Base-by-base conservation (phyloP, 2,329 filamentous ascomycete species). In the Epichloe sylvatica region DNA sequence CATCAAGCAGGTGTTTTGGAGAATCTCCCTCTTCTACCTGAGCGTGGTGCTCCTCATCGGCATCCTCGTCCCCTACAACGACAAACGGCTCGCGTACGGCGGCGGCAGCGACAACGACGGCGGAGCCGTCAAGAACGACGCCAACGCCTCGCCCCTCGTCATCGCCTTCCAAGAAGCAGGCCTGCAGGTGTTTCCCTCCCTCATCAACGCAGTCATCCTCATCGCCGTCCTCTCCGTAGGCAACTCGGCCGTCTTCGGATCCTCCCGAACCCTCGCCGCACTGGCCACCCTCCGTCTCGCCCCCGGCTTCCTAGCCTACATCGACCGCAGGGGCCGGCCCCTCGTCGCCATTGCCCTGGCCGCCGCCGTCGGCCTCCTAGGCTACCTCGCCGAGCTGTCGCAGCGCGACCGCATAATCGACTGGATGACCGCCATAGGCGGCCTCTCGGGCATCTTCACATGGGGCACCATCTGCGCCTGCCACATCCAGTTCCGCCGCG, bases 241-340 rank as follows among this genome's bases (percentile, higher is more conserved):
- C 52, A 94, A 94, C 64, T 88, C 85, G 3, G 80, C 86, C 52
- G 81, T 94, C 51, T 94, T 91, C 60, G 88, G 86, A 38, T 88
- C 85, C n/a, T 90, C 85, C 3, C 80, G 88, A 59, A 94, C 87
- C 1, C 77, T 94, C 11, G 85, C 86, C 30, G 87, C 87, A 1
- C 75, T 94, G 1, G 86, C 86, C 25, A 86, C 87, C 1, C 75
- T 94, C 1, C 86, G 86, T 35, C 86, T 92, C 62, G 78, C 47
- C 6, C 52, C 52, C 5, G 35, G 44, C 9, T 40, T 46, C 23
- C 36, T 54, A 1, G 36, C 48, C 51, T 92, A 88, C 66, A 80
- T 88, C 55, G 88, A 88, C 68, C 80, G 83, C 39, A 77, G 81
- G 56, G 87, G 87, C 35, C 82, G 87, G 21, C 88, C 83, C 17